These are phyloP conservation scores for Ramichloridium luteum DNA, from an alignment of 2,329 filamentous ascomycete genomes.

Conservation along the genomic window DNA sequence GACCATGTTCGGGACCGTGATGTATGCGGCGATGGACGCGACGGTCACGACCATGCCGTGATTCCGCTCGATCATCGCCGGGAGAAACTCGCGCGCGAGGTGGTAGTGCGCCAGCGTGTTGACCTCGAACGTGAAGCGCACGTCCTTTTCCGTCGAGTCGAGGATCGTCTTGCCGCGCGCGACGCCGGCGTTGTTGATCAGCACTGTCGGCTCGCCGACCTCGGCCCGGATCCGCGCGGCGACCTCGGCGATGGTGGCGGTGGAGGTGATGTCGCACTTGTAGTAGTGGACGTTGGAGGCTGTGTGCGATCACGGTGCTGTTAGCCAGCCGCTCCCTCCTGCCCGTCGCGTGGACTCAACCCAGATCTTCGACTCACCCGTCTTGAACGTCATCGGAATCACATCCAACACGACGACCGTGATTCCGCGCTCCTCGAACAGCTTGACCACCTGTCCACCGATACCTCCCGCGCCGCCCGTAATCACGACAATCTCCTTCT, in stretches of 20 bases:
- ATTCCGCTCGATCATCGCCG: constrained; percentile 37
- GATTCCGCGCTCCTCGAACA: constrained; percentile 52
- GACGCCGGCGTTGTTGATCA: constrained; percentile 41
- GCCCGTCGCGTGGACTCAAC: too few relatives aligned
- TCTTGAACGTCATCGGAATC: constrained; percentile 45
- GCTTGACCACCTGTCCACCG: constrained; percentile 51
- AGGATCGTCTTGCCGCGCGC: constrained; percentile 35
- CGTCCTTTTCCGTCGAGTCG: constrained; percentile 29
- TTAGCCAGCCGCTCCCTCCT: too few relatives aligned
- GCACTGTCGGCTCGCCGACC: constrained; percentile 34
- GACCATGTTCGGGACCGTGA: constrained; percentile 25
- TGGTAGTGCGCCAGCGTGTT: constrained; percentile 41
- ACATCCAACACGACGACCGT: constrained; percentile 63
- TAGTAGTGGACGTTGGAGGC: constrained; percentile 22
- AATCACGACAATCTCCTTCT: constrained; percentile 56
- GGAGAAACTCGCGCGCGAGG: constrained; percentile 40
- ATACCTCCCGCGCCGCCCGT: constrained; percentile 68
- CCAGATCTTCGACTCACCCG: constrained; percentile 3
- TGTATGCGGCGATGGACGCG: constrained; percentile 41
- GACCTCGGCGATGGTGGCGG: constrained; percentile 33
- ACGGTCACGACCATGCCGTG: constrained; percentile 47
- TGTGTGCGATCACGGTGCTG: too few relatives aligned
- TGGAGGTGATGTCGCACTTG: constrained; percentile 37
- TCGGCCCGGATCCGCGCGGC: constrained; percentile 27
- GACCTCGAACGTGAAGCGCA: constrained; percentile 39